Evolutionary conservation across 352 stramenopile species (phyloP), one percentile per base, ranked within the genome.

Genomic region (Phytophthora idaei): DNA sequence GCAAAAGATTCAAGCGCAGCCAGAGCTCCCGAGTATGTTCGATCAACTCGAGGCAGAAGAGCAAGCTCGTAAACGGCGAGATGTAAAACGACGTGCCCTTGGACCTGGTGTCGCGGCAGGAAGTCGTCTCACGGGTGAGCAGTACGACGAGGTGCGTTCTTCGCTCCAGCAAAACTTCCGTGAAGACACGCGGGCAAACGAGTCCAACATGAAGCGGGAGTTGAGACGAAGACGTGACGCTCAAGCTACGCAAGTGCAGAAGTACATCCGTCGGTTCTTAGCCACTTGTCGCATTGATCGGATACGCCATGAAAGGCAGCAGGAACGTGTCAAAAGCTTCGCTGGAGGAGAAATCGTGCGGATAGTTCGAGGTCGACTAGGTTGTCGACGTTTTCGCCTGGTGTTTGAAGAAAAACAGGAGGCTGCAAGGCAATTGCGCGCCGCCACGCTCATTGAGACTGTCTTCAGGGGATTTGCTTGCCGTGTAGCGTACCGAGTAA

Each of bases 11-110:
- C 76, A 56, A 32, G 39, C 56, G 10, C 57, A 77, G 27, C 70
- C 79, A 4, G 78, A 90, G 8, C 78, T 94, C 1, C 80, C 85
- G 11, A 93, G 83, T 42, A 48, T 97, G 47, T 93, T 95, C 44
- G 84, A 90, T 39, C 70, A 92, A 39, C 81, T 96, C 27, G 85
- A 94, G 57, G 83, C 78, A 7, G 85, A 90, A 62, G 85, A 92
- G 32, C 76, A 80, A 52, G 57, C 67, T 12, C 74, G 65, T 4
- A 83, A 80, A 54, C 71, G 65, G 4, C 77, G 82, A 46, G 67
- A 69, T 9, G 17, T 69, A 32, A 72, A 71, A 29, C 62, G 61
- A 54, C 59, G 71, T 31, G 55, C 63, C 11, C 59, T 71, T 8
- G 58, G 63, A 1, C 51, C 50, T 51, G 67, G 53, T 1, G 6